Base-by-base conservation (phyloP, 768 basidiomycete species). In the Pisolithus marmoratus region DNA sequence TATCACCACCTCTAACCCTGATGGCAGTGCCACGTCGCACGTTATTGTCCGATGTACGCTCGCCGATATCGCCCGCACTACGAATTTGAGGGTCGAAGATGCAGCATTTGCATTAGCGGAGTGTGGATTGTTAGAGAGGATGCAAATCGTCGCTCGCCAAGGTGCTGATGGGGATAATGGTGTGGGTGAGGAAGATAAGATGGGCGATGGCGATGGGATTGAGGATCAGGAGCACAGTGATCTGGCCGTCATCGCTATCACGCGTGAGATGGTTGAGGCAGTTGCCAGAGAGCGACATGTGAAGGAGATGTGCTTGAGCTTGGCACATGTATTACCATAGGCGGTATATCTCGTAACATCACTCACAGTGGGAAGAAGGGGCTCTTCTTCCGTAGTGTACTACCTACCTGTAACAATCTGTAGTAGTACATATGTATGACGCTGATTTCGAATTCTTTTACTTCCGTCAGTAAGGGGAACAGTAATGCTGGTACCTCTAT, bases 51-150 rank as follows among this genome's bases (percentile, higher is more conserved):
- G 70, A 20, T 90, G 87, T 65, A 84, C 85, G 19, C 77, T 97
- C n/a, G 73, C 72, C 8, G 84, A 90, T 34, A 81, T 97, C 51
- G 85, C 92, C 2, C 73, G 75, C 17, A 87, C 85, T 26, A 90
- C 90, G 44, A 85, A 89, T 67, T 72, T 98, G 49, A 80, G 90
- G 1, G 66, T 84, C 0, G 91, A 96, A 50, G 95, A 98, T 64
- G 82, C 85, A 0, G 87, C 91, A 0, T 94, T 91, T 68, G 91
- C 94, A 3, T 67, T 98, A 58, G 85, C 88, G 51, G 92, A 94
- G 63, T 85, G 88, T 54, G 92, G 93, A 26, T 67, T 97, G 49
- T 74, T 96, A 17, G 71, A 68, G 49, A 71, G 76, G 38, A 64
- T 79, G 49, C 69, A 72, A 46, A 53, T 53, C 42, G 60, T 51